Base-by-base conservation (phyloP, 148 eudicot species). In the Vaccinium macrocarpon region DNA sequence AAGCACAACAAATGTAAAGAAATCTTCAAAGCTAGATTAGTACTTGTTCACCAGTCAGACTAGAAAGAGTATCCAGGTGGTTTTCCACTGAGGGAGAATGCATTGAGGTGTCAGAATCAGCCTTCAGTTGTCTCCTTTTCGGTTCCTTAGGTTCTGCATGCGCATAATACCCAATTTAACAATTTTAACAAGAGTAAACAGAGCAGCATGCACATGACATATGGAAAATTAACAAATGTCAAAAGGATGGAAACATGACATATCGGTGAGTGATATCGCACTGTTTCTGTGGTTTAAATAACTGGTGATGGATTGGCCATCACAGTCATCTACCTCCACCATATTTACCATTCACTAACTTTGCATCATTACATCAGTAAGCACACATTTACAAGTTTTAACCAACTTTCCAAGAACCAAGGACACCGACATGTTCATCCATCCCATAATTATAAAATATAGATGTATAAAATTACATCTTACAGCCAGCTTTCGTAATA, bases 1-100 rank as follows among this genome's bases (percentile, higher is more conserved):
- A 27, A 85, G 51, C 76, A 74, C 4, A 27, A 12, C 29, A 74
- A 14, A 25, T 5, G 11, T 27, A 64, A 16, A 49, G 25, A 48
- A 9, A 52, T 21, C 5, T 73, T 35, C 49, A 32, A 78, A 81
- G 85, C 50, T 73, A 9, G 35, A 79, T 11, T 51, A 84, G n/a
- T 91, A 97, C 99, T 88, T 97, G 98, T 91, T 97, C 99, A 50
- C 98, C 98, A 92, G 93, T 97, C 72, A 97, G 88, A 88, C 89
- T 93, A 81, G 97, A 94, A 87, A 90, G 87, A 88, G 83, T 83
- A 87, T 97, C 99, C 86, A 91, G 92, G 80, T 94, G 98, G 86
- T 90, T 94, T 82, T 97, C 88, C 90, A 90, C 82, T 74, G 95
- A 90, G 82, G 95, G 90, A 84, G 97, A 89, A 27, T 86, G 90